These are phyloP conservation scores for Phytophthora cryptogea DNA, from an alignment of 352 stramenopile genomes.

Conservation along the genomic window DNA sequence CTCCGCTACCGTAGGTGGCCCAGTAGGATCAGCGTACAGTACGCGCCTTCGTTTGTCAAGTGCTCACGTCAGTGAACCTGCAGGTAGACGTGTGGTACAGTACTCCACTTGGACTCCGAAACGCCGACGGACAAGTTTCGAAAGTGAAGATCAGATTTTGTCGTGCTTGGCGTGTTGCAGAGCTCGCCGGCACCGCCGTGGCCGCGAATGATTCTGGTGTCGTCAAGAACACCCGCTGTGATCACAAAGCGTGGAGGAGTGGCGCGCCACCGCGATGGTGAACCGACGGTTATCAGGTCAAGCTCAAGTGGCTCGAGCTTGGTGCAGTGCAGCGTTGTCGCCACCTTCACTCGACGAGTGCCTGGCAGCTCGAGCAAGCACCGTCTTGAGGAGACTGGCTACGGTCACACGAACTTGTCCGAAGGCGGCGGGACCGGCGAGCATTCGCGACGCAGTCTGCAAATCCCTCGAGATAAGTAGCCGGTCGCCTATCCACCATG, in stretches of 20 bases:
- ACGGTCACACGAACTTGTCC: constrained; percentile 16
- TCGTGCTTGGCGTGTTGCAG: constrained; percentile 13
- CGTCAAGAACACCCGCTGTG: constrained; percentile 14
- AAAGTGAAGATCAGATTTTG: constrained; percentile 27
- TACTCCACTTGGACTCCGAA: constrained; percentile 18
- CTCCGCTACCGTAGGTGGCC: constrained; percentile 11
- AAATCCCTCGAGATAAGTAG: constrained; percentile 33
- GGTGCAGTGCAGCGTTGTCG: background rate
- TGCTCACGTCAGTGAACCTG: constrained; percentile 14
- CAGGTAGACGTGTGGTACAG: constrained; percentile 5
- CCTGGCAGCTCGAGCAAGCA: background rate
- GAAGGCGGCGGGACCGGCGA: constrained; percentile 16
- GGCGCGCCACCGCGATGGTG: constrained; percentile 42
- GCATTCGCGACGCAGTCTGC: constrained; percentile 21
- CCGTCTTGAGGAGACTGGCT: too few relatives aligned
- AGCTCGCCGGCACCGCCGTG: constrained; percentile 27
- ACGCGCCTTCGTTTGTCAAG: constrained; percentile 16
- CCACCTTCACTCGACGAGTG: too few relatives aligned
- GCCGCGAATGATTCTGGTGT: constrained; percentile 20
- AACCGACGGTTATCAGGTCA: constrained; percentile 31
- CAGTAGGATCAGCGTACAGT: background rate
- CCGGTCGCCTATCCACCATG: constrained; percentile 32
- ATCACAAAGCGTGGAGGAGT: constrained; percentile 33
- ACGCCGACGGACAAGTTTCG: constrained; percentile 12
- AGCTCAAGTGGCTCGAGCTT: constrained; percentile 7